Base-by-base conservation (phyloP, 2,329 filamentous ascomycete genomes). In the Microcyclospora tardicrescens region DNA sequence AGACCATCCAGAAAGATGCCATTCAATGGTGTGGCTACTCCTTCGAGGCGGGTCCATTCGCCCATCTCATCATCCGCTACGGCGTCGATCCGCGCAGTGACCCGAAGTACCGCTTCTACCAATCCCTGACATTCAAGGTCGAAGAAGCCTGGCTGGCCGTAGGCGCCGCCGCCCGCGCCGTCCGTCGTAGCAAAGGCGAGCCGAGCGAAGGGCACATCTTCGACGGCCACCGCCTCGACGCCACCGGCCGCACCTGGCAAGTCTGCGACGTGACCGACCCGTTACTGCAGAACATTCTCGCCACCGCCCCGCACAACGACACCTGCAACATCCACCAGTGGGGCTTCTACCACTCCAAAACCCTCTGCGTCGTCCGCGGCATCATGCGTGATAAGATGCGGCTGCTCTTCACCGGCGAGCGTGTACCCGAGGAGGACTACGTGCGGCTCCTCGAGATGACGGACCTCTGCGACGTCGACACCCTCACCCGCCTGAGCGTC, bases 221-320 rank as follows among this genome's bases (percentile, higher is more conserved):
- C 60, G 84, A 93, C 44, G 89, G 89, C 34, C 68, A 77, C 42
- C 72, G 71, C 2, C 75, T 89, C 39, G 75, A 76, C 12, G 73
- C 75, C 1, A 86, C 94, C 53, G 86, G 86, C 30, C 91, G 91
- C 53, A 79, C 91, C 36, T 98, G 86, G 81, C 91, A 96, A 66
- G 73, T 93, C 16, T 93, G 86, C 63, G 91, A 98, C 58, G 80
- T 96, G 39, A 81, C 76, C 0, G 89, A 96, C 52, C 83, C 85
- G 0, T 55, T 87, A 1, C 67, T 96, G 1, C 64, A 67, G 1
- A 60, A 67, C 10, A 64, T 95, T 2, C 68, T 94, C 30, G 71
- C 77, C 14, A 72, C 75, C 0, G 67, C 77, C 0, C 68, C 75
- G 5, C 55, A 69, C 2, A 57, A 61, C 28, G 46, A 47, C 3